Percentiles rank a stretch among this genome's conserved stretches.
Evolutionary conservation across 495 filamentous ascomycete genomes (phyloP).

Genomic region (Penicillium daleae): DNA sequence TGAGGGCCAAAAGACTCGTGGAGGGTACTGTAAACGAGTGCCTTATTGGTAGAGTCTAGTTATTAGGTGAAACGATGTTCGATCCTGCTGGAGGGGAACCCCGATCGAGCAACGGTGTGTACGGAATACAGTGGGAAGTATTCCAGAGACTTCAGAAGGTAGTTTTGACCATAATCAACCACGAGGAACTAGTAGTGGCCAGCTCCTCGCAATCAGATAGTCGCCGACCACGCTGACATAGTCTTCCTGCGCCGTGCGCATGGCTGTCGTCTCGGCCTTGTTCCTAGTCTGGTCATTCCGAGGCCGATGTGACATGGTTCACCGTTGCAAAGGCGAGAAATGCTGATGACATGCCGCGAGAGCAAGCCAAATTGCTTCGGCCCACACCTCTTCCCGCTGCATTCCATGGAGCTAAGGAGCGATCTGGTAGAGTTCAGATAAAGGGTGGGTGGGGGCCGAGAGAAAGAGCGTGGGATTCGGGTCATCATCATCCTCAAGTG

Average conservation of each 20-base stretch:
- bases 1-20: neutral
- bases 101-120: constrained; percentile 17
- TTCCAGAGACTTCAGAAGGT: neutral
- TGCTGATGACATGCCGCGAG: constrained; percentile 35
- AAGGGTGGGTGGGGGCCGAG: constrained; percentile 14
- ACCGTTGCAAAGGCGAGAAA: constrained; percentile 26
- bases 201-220: neutral
- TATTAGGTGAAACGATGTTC: neutral
- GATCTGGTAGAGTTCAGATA: constrained; percentile 6
- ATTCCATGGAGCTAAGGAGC: constrained; percentile 19
- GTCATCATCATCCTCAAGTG: constrained; percentile 23
- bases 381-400: constrained; percentile 30
- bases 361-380: constrained; percentile 31
- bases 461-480: constrained; percentile 7
- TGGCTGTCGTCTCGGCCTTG: neutral
- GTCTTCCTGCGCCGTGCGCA: neutral
- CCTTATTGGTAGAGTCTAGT: neutral
- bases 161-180: neutral
- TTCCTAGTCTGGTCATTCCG: constrained; percentile 18
- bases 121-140: neutral
- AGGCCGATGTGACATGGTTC: constrained; percentile 23
- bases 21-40: too few relatives aligned
- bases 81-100: constrained; percentile 9
- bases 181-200: neutral
- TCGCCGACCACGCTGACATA: constrained; percentile 1